Evolutionary conservation across 805 yeast genomes (phyloP).

Genomic region (Hanseniaspora guilliermondii): DNA sequence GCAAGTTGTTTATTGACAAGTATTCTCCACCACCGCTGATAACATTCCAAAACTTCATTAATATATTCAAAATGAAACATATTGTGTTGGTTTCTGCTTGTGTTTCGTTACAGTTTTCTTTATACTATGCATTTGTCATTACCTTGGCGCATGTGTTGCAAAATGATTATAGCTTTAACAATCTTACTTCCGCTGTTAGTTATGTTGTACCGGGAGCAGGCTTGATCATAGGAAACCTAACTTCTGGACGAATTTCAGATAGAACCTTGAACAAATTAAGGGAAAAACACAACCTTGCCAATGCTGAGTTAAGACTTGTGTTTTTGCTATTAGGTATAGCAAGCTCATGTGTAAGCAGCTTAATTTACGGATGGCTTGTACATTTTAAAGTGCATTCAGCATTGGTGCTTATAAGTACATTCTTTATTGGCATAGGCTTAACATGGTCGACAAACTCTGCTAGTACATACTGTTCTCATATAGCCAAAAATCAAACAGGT

Average conservation of each 20-base stretch:
- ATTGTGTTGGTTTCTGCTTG: conserved; percentile 36
- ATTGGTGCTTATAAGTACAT: conserved; percentile 33
- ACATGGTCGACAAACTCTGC: conserved; percentile 44
- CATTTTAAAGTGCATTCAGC: conserved; percentile 31
- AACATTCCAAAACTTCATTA: conserved; percentile 28
- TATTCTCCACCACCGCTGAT: conserved; percentile 40
- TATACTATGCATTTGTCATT: conserved; percentile 42
- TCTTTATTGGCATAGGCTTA: conserved; percentile 40
- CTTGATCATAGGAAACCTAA: conserved; percentile 36
- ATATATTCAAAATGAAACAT: conserved; percentile 32
- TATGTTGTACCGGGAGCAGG: conserved; percentile 45
- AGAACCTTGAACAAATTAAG: conserved; percentile 22
- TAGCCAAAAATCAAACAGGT: conserved; percentile 39
- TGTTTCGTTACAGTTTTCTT: conserved; percentile 41
- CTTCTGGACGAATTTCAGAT: conserved; percentile 41
- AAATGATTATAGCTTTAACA: conserved; percentile 28
- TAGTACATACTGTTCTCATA: conserved; percentile 43
- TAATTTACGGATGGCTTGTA: conserved; percentile 44
- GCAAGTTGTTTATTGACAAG: conserved; percentile 18
- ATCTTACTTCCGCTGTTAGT: conserved; percentile 32
- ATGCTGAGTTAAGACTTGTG: conserved; percentile 34
- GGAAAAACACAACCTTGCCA: conserved; percentile 22
- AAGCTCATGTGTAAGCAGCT: conserved; percentile 33
- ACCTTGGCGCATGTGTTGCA: conserved; percentile 35
- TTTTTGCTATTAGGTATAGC: conserved; percentile 35